Base-by-base conservation (phyloP, 352 stramenopile species). In the Globisporangium viniferum region DNA sequence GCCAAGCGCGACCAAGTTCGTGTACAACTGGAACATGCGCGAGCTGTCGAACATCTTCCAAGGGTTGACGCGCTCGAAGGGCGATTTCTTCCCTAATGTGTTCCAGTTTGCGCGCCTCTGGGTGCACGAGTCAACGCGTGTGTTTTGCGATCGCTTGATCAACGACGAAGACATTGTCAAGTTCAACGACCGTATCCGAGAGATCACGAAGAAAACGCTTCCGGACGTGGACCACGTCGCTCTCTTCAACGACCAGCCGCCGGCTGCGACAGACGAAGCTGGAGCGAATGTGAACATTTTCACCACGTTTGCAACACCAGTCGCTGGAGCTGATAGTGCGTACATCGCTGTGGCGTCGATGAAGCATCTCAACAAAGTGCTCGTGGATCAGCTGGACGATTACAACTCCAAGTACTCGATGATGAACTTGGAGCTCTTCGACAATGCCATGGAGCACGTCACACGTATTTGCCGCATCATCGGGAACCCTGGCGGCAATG, bases 11-110 rank as follows among this genome's bases (percentile, higher is more conserved):
- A 94, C 98, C n/a, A 98, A 98, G 73, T 99, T 99, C 72, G 98
- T 98, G 67, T 99, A 99, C 81, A 99, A 99, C 72, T 99, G 97
- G 95, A 99, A 99, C 77, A 98, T 96, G 94, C 90, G 96, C 18
- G 95, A 99, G 68, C 78, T 99, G 4, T 97, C 88, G 5, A 99
- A 99, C 64, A 96, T 99, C 59, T 98, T 99, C 73, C 97, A 99
- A 77, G 94, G 94, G 3, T 83, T 97, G 31, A 98, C 92, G 39
- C 86, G 93, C 3, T 93, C 94, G 8, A 98, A 97, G 69, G 86
- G 88, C 27, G 92, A 98, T 48, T 98, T 97, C 72, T 99, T 97
- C 73, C 84, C 89, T 20, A 92, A 81, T 6, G 82, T 91, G 4
- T 75, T 84, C 8, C 89, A 92, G 44, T 81, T 99, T 20, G 84